Percentiles rank a stretch among this genome's conserved stretches.
Evolutionary conservation across 306 rosid genomes (phyloP).

Genomic region (Notholithocarpus densiflorus): DNA sequence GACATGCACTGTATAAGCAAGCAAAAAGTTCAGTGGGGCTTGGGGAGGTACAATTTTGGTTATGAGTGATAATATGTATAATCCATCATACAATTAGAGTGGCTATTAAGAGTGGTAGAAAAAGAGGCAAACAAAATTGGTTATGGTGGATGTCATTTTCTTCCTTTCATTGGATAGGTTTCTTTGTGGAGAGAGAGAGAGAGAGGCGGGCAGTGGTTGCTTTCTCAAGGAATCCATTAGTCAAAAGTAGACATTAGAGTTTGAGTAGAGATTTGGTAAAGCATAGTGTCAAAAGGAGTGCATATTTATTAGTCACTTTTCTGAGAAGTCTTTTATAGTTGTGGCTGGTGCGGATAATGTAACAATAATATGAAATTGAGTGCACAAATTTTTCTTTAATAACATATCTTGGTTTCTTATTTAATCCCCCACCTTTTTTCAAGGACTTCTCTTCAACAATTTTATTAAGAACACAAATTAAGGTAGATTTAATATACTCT

Average conservation of each 20-base stretch:
- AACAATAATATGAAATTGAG: not conserved
- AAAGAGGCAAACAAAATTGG: not conserved
- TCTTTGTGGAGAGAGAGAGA: not conserved
- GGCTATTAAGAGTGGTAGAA: not conserved
- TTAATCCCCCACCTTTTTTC: not conserved
- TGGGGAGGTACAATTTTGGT: conserved; percentile 5
- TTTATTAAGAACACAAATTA: no score
- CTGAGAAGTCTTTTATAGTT: not conserved
- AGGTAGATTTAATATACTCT: no score
- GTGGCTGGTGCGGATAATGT: not conserved
- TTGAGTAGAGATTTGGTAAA: conserved; percentile 26
- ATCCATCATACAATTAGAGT: not conserved
- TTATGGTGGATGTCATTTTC: not conserved
- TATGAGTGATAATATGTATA: not conserved
- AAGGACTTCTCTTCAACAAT: not conserved
- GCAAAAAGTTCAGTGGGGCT: conserved; percentile 16
- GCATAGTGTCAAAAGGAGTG: not conserved
- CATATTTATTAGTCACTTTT: conserved; percentile 8
- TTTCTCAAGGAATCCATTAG: conserved; percentile 3
- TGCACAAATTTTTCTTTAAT: not conserved
- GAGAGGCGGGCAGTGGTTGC: not conserved
- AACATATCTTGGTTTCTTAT: not conserved
- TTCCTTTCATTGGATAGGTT: not conserved
- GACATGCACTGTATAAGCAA: conserved; percentile 22
- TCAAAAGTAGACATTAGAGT: not conserved